Evolutionary conservation across 2,329 filamentous ascomycete species (phyloP).

Genomic region (Ascochyta lentis): DNA sequence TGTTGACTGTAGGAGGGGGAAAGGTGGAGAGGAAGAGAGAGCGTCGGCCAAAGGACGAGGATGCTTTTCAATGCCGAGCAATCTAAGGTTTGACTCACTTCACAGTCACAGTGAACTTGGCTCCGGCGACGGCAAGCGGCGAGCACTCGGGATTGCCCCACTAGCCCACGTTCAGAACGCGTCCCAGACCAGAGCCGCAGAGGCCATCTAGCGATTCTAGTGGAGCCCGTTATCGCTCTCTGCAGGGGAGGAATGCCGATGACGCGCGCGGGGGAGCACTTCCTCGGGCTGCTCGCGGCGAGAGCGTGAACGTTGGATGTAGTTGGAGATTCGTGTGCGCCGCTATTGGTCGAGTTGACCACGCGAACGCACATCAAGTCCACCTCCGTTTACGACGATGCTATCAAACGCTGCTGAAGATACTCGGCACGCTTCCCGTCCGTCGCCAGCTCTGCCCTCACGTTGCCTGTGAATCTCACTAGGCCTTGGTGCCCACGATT

Average conservation of each 20-base stretch:
- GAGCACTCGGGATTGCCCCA: slow-evolving; percentile 28
- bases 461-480: not conserved
- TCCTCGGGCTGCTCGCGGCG: slow-evolving; percentile 1
- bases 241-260: slow-evolving; percentile 26
- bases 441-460: not conserved
- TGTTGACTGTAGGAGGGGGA: slow-evolving; percentile 56
- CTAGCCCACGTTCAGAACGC: slow-evolving; percentile 24
- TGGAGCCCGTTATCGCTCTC: slow-evolving; percentile 20
- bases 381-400: not conserved
- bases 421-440: not conserved
- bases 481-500: slow-evolving; percentile 6
- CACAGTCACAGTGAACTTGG: slow-evolving; percentile 27
- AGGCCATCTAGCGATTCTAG: slow-evolving; percentile 10
- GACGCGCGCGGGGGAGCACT: slow-evolving; percentile 14
- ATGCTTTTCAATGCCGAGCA: slow-evolving; percentile 17
- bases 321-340: not conserved
- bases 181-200: slow-evolving; percentile 27
- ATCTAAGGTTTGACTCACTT: slow-evolving; percentile 33
- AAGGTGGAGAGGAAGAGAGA: slow-evolving; percentile 11
- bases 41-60: slow-evolving; percentile 6
- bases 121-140: slow-evolving; percentile 28
- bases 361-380: slow-evolving; percentile 1
- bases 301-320: slow-evolving; percentile 1
- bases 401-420: not conserved
- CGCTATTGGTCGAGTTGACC: slow-evolving; percentile 8